phyloP scores from a whole-genome alignment of 139 green algal species.

The Micractinium conductrix region DNA sequence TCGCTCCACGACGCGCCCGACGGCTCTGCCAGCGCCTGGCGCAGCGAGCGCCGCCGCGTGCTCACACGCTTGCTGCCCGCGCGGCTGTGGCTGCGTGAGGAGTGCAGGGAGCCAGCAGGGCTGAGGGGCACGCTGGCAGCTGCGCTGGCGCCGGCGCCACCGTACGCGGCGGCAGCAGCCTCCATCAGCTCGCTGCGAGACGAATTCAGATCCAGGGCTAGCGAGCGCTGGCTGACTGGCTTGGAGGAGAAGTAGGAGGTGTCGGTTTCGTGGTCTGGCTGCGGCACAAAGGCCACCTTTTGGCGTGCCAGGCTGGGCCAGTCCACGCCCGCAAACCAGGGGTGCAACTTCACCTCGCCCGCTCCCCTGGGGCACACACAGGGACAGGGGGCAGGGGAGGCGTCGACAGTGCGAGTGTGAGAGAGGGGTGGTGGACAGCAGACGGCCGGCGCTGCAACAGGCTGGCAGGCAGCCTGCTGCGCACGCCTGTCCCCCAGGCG shows the following conservation, averaged over 20 bases:
- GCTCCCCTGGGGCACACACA: conserved; percentile 48
- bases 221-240: conserved; percentile 41
- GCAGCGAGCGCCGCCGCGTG: conserved; percentile 27
- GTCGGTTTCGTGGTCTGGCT: conserved; percentile 65
- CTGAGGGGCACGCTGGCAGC: neutral
- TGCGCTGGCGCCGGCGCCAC: neutral
- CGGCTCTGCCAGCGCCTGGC: conserved; percentile 34
- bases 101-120: conserved; percentile 19
- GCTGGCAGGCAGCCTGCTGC: no score
- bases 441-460: no score
- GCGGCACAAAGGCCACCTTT: conserved; percentile 84
- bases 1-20: neutral
- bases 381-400: neutral
- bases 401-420: neutral
- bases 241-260: conserved; percentile 79
- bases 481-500: no score
- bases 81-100: conserved; percentile 16
- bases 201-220: conserved; percentile 49
- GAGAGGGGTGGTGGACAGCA: no score
- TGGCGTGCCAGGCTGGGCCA: conserved; percentile 74
- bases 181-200: conserved; percentile 15
- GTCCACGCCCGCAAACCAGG: conserved; percentile 83
- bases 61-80: conserved; percentile 1
- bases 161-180: neutral
- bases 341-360: conserved; percentile 87